phyloP scores from a whole-genome alignment of 306 rosid genomes.

The Mimosa bimucronata region DNA sequence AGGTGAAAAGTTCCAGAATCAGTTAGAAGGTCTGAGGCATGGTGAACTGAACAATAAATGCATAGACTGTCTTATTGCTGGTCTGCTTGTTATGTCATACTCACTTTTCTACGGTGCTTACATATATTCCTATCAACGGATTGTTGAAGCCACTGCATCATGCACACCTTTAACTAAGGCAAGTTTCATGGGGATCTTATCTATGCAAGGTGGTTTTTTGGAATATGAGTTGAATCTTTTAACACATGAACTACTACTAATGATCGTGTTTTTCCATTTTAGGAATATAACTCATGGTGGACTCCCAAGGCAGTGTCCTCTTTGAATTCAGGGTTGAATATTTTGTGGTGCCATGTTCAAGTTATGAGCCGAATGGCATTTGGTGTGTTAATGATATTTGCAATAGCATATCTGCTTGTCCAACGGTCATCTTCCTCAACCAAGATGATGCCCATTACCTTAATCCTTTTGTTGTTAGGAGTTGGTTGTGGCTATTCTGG shows the following conservation, averaged over 20 bases:
- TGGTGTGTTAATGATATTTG: constrained; percentile 63
- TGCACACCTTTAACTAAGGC: constrained; percentile 72
- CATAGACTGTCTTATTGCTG: constrained; percentile 80
- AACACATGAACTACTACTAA: neutral
- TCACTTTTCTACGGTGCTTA: constrained; percentile 71
- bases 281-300: constrained; percentile 83
- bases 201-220: neutral
- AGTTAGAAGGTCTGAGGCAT: constrained; percentile 68
- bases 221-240: constrained; percentile 5
- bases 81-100: constrained; percentile 71
- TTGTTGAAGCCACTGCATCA: constrained; percentile 69
- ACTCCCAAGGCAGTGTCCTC: constrained; percentile 57
- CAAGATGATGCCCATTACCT: constrained; percentile 71
- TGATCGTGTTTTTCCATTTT: constrained; percentile 18
- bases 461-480: constrained; percentile 71
- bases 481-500: constrained; percentile 73
- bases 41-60: constrained; percentile 71
- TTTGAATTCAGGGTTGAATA: constrained; percentile 48
- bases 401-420: constrained; percentile 57
- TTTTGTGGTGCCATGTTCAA: constrained; percentile 65
- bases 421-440: constrained; percentile 62
- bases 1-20: constrained; percentile 75
- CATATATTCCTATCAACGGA: constrained; percentile 61
- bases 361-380: constrained; percentile 62
- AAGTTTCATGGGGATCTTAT: constrained; percentile 36